Evolutionary conservation across 805 yeast species (phyloP), one percentile per base, ranked within the genome.

Genomic region (Sungouiella thailandica): DNA sequence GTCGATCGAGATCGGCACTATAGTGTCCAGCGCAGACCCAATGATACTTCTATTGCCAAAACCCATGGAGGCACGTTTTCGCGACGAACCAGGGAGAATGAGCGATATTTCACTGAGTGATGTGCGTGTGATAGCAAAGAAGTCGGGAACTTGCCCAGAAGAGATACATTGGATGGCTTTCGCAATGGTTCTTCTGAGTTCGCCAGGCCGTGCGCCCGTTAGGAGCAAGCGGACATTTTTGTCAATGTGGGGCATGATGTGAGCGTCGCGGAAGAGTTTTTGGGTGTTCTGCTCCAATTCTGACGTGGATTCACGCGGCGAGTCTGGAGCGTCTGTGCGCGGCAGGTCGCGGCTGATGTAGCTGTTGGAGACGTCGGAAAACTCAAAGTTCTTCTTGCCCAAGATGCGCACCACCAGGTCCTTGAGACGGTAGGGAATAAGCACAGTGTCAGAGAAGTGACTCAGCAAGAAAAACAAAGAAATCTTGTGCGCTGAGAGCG

Each of bases 381-480:
- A 72, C 24, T 53, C 52, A 46, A 73, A 74, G 27, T 65, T 59
- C 26, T 62, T 57, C 22, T 55, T 55, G 12, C 69, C 62, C 25
- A 79, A 52, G 3, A 76, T 65, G 19, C 50, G 46, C 4, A 72
- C 53, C 2, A 76, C 83, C 36, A 65, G 61, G 1, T 56, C 60
- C 40, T 68, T 65, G 5, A 65, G 60, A 5, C 49, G 45, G 23
- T 51, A 53, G 0, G 86, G 86, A n/a, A 78, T 65, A 29, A 80
- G 57, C 15, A 80, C 78, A 29, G 75, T 73, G 52, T 79, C 83
- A 25, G 78, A 71, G 52, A 76, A 78, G 54, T 79, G 81, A 22
- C 79, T 75, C 12, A 79, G 69, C 20, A 80, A 53, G 53, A 79
- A 80, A 49, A 77, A 79, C 22, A 80, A 60, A 2, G 84, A 69